A percentile compares a stretch with the other conserved stretches of the same genome.
Evolutionary conservation across 306 rosid species (phyloP).

Genomic region (Cicer judaicum): DNA sequence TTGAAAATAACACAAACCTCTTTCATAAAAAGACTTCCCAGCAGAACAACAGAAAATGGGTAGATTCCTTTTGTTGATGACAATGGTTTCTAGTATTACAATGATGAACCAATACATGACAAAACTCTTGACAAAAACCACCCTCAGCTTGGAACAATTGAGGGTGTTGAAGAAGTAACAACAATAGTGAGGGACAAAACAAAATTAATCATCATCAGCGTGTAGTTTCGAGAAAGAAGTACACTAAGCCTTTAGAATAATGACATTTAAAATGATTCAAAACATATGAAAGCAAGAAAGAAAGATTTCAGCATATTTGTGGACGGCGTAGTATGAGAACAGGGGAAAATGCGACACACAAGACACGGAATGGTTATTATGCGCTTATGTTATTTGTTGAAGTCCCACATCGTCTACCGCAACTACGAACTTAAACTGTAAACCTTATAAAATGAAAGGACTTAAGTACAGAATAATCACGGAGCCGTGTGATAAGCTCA

Average conservation of each 20-base stretch:
- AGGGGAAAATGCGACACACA: not conserved
- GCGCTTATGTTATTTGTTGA: not conserved
- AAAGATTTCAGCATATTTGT: not conserved
- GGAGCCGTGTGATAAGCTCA: constrained; percentile 42
- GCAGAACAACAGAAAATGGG: not conserved
- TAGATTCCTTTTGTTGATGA: not conserved
- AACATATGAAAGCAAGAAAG: not conserved
- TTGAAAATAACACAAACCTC: not conserved
- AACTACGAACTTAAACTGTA: not conserved
- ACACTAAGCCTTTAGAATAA: not conserved
- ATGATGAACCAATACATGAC: too few relatives aligned
- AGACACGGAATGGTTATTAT: not conserved
- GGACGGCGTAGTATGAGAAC: not conserved
- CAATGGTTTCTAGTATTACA: too few relatives aligned
- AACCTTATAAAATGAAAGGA: not conserved
- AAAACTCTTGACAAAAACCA: too few relatives aligned
- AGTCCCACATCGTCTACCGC: not conserved
- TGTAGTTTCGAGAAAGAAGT: too few relatives aligned
- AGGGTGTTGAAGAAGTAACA: too few relatives aligned
- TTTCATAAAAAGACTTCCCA: not conserved
- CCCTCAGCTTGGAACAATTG: too few relatives aligned
- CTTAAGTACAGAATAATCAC: fast-evolving
- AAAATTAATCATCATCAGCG: too few relatives aligned
- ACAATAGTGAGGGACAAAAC: too few relatives aligned
- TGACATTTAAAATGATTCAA: not conserved